Conservation (phyloP, 2,329 filamentous ascomycete species). For the Pseudogymnoascus sp. region DNA sequence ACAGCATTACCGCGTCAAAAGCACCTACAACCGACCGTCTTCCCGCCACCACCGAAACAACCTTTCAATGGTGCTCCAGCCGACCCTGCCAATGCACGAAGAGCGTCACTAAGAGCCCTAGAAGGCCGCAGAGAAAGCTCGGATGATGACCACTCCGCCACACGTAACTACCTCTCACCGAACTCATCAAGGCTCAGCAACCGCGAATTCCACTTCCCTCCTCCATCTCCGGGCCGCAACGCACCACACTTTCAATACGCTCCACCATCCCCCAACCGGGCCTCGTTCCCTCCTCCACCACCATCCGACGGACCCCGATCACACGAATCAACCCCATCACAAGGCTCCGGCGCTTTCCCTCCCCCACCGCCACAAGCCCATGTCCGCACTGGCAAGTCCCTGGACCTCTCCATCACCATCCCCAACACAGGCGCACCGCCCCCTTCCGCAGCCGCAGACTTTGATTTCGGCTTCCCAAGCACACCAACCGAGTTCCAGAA, state of each 20-base stretch:
- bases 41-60: slow-evolving; percentile 17
- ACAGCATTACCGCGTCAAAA: slow-evolving; percentile 68
- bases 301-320: slow-evolving; percentile 19
- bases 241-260: slow-evolving; percentile 53
- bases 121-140: slow-evolving; percentile 33
- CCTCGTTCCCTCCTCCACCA: slow-evolving; percentile 23
- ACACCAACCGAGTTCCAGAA: slow-evolving; percentile 85
- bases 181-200: slow-evolving; percentile 14
- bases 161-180: slow-evolving; percentile 24
- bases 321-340: slow-evolving; percentile 13
- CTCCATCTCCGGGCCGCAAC: slow-evolving; percentile 38
- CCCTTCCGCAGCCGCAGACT: slow-evolving; percentile 33
- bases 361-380: slow-evolving; percentile 15
- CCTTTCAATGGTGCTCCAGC: not conserved
- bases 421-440: slow-evolving; percentile 12
- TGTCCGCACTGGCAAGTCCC: slow-evolving; percentile 17
- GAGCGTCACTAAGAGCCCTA: slow-evolving; percentile 42
- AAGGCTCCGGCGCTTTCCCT: slow-evolving; percentile 14
- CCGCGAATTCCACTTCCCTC: slow-evolving; percentile 50
- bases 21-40: slow-evolving; percentile 49
- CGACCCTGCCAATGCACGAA: slow-evolving; percentile 23
- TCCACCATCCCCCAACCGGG: slow-evolving; percentile 37
- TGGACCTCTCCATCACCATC: slow-evolving; percentile 21
- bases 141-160: slow-evolving; percentile 38
- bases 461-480: slow-evolving; percentile 73